Conservation (phyloP, 805 yeast species). For the Candida insectorum region DNA sequence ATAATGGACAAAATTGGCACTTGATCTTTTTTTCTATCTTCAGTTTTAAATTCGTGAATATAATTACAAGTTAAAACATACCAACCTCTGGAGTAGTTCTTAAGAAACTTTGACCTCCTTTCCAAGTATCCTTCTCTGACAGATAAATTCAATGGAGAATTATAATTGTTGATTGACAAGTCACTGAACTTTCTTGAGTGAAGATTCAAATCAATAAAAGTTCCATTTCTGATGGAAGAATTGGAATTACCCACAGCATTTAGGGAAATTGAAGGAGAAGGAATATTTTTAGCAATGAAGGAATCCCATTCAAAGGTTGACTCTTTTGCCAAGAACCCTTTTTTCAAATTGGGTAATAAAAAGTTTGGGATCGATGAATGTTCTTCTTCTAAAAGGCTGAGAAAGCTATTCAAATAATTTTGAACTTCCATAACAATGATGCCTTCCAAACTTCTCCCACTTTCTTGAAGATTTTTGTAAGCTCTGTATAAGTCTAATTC, state of each 20-base stretch:
- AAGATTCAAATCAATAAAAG: slow-evolving; percentile 39
- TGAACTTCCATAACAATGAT: slow-evolving; percentile 87
- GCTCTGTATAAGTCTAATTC: slow-evolving; percentile 90
- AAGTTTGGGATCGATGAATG: slow-evolving; percentile 67
- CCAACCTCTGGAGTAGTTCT: slow-evolving; percentile 88
- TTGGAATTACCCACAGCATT: slow-evolving; percentile 25
- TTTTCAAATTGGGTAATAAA: slow-evolving; percentile 55
- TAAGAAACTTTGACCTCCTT: slow-evolving; percentile 85
- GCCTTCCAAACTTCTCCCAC: slow-evolving; percentile 82
- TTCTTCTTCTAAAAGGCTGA: slow-evolving; percentile 67
- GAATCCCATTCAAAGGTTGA: slow-evolving; percentile 87
- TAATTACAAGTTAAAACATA: slow-evolving; percentile 87
- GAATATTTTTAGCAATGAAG: slow-evolving; percentile 66
- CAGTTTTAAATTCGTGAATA: slow-evolving; percentile 83
- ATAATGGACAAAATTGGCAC: slow-evolving; percentile 80
- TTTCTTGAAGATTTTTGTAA: slow-evolving; percentile 75
- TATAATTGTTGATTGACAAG: slow-evolving; percentile 63
- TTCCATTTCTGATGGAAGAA: slow-evolving; percentile 28
- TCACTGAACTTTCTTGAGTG: slow-evolving; percentile 40
- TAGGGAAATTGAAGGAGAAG: slow-evolving; percentile 25
- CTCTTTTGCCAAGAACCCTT: slow-evolving; percentile 65
- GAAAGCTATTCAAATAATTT: slow-evolving; percentile 70
- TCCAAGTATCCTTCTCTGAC: slow-evolving; percentile 80
- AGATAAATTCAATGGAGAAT: slow-evolving; percentile 59
- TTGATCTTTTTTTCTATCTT: slow-evolving; percentile 78